Evolutionary conservation across 192 early-diverging fungal genomes (phyloP).

Genomic region (Linnemannia hyalina): DNA sequence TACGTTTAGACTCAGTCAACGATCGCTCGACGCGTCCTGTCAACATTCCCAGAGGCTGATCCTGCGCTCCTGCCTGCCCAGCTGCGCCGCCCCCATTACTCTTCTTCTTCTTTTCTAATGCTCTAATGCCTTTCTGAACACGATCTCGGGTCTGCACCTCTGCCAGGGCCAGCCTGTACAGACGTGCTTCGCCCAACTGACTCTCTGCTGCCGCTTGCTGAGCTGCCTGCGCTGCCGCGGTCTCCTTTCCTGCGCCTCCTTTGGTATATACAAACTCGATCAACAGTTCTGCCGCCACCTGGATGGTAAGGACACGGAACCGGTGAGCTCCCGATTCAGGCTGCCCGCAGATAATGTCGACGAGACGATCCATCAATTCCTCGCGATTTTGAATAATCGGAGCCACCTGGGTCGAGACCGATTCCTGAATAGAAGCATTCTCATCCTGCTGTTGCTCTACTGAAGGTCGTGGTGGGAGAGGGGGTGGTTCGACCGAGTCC

Average conservation of each 20-base stretch:
- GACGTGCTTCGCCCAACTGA: slow-evolving; percentile 30
- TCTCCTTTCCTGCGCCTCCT: slow-evolving; percentile 27
- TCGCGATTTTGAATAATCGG: slow-evolving; percentile 32
- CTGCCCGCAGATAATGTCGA: slow-evolving; percentile 40
- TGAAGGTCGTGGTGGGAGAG: slow-evolving; percentile 27
- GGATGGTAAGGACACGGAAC: slow-evolving; percentile 38
- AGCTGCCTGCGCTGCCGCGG: slow-evolving; percentile 9
- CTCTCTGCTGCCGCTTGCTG: slow-evolving; percentile 25
- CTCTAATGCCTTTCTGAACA: slow-evolving; percentile 32
- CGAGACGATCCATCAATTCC: slow-evolving; percentile 30
- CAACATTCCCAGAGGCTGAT: slow-evolving; percentile 22
- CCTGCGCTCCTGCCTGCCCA: not conserved
- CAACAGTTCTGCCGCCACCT: slow-evolving; percentile 57
- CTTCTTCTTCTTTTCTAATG: slow-evolving; percentile 32
- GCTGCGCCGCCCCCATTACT: not conserved
- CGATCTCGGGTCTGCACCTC: slow-evolving; percentile 28
- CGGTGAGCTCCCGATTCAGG: slow-evolving; percentile 50
- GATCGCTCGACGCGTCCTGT: slow-evolving; percentile 41
- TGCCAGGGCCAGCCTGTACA: slow-evolving; percentile 36
- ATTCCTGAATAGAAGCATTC: slow-evolving; percentile 15
- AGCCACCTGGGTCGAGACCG: slow-evolving; percentile 1
- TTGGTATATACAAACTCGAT: slow-evolving; percentile 57
- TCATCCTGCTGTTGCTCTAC: slow-evolving; percentile 13
- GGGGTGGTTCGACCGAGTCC: slow-evolving; percentile 16
- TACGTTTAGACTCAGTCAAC: slow-evolving; percentile 52